phyloP scores from a whole-genome alignment of 2,329 filamentous ascomycete species.

The Pseudocercospora eumusae region DNA sequence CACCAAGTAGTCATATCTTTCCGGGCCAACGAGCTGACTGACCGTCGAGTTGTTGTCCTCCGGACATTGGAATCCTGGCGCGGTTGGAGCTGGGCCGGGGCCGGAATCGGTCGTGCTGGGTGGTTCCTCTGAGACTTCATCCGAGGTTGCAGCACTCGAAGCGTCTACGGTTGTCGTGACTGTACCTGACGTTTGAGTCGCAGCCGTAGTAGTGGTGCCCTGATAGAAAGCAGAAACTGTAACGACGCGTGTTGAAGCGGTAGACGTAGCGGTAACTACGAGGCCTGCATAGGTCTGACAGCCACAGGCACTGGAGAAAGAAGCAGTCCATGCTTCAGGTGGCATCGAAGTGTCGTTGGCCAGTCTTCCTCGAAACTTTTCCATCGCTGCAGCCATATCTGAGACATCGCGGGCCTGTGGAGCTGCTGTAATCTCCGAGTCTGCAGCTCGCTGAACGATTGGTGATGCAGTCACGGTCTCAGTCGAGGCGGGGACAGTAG shows the following conservation, averaged over 20 bases:
- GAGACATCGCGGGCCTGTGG: conserved; percentile 18
- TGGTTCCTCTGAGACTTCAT: neutral
- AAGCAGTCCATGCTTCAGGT: conserved; percentile 27
- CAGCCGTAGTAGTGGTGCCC: conserved; percentile 28
- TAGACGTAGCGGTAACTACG: conserved; percentile 36
- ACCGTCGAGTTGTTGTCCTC: conserved; percentile 37
- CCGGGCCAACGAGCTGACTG: conserved; percentile 37
- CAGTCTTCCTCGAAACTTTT: conserved; percentile 27
- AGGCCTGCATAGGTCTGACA: conserved; percentile 33
- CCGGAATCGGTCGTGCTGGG: conserved; percentile 8
- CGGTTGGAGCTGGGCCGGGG: conserved; percentile 31
- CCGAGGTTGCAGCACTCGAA: conserved; percentile 3
- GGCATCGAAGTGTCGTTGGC: conserved; percentile 18
- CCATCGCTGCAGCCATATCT: conserved; percentile 20
- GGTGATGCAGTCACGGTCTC: conserved; percentile 32
- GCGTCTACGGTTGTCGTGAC: conserved; percentile 25
- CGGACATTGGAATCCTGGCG: conserved; percentile 37
- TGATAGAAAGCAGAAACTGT: conserved; percentile 28
- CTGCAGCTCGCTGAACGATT: conserved; percentile 27
- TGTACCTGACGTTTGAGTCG: conserved; percentile 25
- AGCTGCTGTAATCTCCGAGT: conserved; percentile 23
- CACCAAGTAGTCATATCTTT: conserved; percentile 40
- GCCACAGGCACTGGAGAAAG: conserved; percentile 40
- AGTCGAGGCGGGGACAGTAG: conserved; percentile 30
- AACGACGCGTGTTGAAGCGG: conserved; percentile 25